phyloP scores from a whole-genome alignment of 2,329 filamentous ascomycete genomes.

The Stachybotrys elegans region DNA sequence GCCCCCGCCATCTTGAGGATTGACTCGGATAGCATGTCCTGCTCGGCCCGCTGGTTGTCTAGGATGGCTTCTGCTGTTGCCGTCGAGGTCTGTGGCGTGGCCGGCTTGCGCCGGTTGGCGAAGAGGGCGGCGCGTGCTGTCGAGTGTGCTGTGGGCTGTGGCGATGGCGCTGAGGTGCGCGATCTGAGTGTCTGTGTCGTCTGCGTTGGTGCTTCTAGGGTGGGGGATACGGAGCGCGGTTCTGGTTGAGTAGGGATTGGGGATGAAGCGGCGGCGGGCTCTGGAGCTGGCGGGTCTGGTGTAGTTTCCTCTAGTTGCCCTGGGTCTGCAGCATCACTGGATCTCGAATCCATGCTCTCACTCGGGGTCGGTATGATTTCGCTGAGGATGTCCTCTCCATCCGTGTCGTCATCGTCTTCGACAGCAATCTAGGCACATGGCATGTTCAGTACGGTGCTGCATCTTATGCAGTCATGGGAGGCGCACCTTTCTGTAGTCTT shows the following conservation, averaged over 20 bases:
- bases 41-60: conserved; percentile 71
- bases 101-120: conserved; percentile 30
- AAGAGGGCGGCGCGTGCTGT: conserved; percentile 40
- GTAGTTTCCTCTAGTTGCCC: conserved; percentile 12
- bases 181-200: conserved; percentile 30
- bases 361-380: conserved; percentile 51
- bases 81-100: conserved; percentile 33
- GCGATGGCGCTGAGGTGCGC: conserved; percentile 18
- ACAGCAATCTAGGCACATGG: conserved; percentile 25
- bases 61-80: conserved; percentile 66
- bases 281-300: conserved; percentile 25
- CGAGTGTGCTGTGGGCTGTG: conserved; percentile 21
- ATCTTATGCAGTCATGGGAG: not conserved
- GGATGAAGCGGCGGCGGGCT: conserved; percentile 33
- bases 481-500: conserved; percentile 63
- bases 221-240: conserved; percentile 8
- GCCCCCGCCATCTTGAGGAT: conserved; percentile 75
- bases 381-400: conserved; percentile 53
- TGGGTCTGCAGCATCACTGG: conserved; percentile 17
- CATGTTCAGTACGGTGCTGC: not conserved
- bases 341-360: conserved; percentile 42
- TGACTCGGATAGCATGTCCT: conserved; percentile 75
- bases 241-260: conserved; percentile 9
- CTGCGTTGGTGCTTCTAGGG: conserved; percentile 20
- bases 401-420: conserved; percentile 34